phyloP scores from a whole-genome alignment of 2,329 filamentous ascomycete species.

The Metarhizium album region DNA sequence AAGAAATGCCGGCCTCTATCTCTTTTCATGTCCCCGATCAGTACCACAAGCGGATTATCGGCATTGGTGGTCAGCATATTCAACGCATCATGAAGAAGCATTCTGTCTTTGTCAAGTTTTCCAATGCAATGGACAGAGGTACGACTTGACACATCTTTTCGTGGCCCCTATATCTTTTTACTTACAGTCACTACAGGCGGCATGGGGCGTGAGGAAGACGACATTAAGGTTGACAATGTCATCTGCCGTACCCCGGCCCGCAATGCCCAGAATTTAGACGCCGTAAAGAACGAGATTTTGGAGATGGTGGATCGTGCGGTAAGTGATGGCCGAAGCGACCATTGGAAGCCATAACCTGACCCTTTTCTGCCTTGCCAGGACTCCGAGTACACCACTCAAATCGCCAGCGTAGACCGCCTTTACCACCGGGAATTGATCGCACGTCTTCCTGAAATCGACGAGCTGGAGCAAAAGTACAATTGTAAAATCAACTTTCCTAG shows the following conservation, averaged over 20 bases:
- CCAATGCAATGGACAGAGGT: slow-evolving; percentile 96
- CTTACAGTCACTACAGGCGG: slow-evolving; percentile 30
- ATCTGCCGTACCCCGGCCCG: slow-evolving; percentile 95
- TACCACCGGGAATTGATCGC: slow-evolving; percentile 91
- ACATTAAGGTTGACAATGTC: slow-evolving; percentile 97
- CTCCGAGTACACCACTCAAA: slow-evolving; percentile 91
- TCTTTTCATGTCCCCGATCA: slow-evolving; percentile 98
- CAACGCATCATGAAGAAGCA: slow-evolving; percentile 99
- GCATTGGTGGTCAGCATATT: slow-evolving; percentile 95
- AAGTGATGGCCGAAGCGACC: slow-evolving; percentile 25
- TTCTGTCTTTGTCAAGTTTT: slow-evolving; percentile 98
- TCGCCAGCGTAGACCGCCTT: slow-evolving; percentile 84
- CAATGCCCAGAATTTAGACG: slow-evolving; percentile 90
- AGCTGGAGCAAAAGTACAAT: slow-evolving; percentile 97
- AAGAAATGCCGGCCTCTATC: slow-evolving; percentile 98
- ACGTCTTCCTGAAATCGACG: slow-evolving; percentile 80
- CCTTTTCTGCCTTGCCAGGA: slow-evolving; percentile 41
- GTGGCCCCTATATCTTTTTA: not conserved
- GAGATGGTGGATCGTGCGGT: slow-evolving; percentile 97
- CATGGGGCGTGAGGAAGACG: slow-evolving; percentile 90
- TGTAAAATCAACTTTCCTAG: slow-evolving; percentile 98
- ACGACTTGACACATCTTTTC: not conserved
- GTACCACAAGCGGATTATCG: slow-evolving; percentile 98
- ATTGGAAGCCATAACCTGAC: not conserved
- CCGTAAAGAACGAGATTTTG: slow-evolving; percentile 97